phyloP scores from a whole-genome alignment of 768 basidiomycete species.

The Cubamyces sp. region DNA sequence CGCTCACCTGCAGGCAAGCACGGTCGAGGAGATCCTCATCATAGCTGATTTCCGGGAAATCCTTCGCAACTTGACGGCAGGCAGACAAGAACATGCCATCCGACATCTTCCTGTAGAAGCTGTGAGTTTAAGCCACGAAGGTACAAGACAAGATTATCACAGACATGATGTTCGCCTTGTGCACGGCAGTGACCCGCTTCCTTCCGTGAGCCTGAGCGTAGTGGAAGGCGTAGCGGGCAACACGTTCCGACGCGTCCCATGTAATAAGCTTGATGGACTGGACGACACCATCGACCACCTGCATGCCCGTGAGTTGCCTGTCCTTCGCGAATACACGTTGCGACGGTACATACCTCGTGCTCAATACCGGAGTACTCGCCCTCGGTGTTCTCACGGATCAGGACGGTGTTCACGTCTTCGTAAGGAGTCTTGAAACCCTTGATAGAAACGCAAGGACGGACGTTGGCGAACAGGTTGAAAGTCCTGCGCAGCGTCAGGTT shows the following conservation, averaged over 20 bases:
- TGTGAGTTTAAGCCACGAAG: background rate
- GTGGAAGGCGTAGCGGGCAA: slow-evolving; percentile 97
- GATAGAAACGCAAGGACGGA: slow-evolving; percentile 95
- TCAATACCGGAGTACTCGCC: slow-evolving; percentile 99
- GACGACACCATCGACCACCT: slow-evolving; percentile 97
- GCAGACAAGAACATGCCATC: slow-evolving; percentile 99
- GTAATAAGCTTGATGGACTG: slow-evolving; percentile 99
- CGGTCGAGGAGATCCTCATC: slow-evolving; percentile 98
- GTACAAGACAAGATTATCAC: slow-evolving; percentile 31
- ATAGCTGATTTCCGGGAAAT: slow-evolving; percentile 90
- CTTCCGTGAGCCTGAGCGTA: slow-evolving; percentile 90
- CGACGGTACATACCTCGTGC: slow-evolving; percentile 73
- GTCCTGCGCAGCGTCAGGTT: slow-evolving; percentile 97
- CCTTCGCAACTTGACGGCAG: slow-evolving; percentile 94
- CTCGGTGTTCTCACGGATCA: slow-evolving; percentile 99
- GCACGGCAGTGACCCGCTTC: slow-evolving; percentile 95
- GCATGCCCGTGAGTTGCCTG: background rate
- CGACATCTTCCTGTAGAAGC: slow-evolving; percentile 90
- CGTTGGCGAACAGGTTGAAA: slow-evolving; percentile 98
- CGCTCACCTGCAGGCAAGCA: slow-evolving; percentile 84
- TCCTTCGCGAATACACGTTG: slow-evolving; percentile 7
- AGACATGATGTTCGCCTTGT: slow-evolving; percentile 99
- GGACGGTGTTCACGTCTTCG: slow-evolving; percentile 95
- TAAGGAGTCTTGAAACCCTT: slow-evolving; percentile 98
- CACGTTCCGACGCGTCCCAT: slow-evolving; percentile 97